A percentile compares a stretch with the other conserved stretches of the same genome.
These are phyloP conservation scores for Pseudonitzschia multistriata DNA, from an alignment of 108 stramenopile genomes.

Conservation along the genomic window DNA sequence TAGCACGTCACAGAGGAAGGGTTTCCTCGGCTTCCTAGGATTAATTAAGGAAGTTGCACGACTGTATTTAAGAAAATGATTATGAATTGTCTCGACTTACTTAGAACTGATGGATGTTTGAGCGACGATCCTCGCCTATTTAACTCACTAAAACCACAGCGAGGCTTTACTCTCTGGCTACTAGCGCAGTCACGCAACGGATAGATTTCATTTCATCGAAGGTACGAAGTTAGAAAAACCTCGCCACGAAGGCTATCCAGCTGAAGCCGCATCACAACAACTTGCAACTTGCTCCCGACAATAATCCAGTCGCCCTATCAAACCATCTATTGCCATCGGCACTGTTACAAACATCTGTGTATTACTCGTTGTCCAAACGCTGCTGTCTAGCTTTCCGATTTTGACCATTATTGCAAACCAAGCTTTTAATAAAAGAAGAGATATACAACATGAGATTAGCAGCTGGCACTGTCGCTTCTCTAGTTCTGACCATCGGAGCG, in stretches of 20 bases:
- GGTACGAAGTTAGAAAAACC: neutral
- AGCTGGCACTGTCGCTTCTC: slow-evolving; percentile 1
- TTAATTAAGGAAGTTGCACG: neutral
- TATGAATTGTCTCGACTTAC: neutral
- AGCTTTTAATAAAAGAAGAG: neutral
- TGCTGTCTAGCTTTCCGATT: no score
- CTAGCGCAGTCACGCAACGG: neutral
- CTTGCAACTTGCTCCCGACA: neutral
- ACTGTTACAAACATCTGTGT: no score
- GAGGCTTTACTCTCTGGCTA: neutral
- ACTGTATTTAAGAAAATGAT: neutral
- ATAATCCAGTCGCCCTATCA: no score
- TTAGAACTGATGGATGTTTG: neutral
- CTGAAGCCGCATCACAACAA: neutral
- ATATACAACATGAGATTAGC: slow-evolving; percentile 18
- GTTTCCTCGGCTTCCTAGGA: neutral
- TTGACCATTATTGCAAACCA: neutral
- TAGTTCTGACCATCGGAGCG: slow-evolving; percentile 12
- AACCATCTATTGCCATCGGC: no score
- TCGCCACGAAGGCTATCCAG: neutral
- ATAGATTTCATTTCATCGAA: neutral
- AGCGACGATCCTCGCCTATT: neutral
- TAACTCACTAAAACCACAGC: neutral
- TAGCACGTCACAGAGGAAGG: neutral
- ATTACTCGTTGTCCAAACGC: no score